phyloP scores from a whole-genome alignment of 1,284 basidiomycete species.

The Vanrija pseudolonga region DNA sequence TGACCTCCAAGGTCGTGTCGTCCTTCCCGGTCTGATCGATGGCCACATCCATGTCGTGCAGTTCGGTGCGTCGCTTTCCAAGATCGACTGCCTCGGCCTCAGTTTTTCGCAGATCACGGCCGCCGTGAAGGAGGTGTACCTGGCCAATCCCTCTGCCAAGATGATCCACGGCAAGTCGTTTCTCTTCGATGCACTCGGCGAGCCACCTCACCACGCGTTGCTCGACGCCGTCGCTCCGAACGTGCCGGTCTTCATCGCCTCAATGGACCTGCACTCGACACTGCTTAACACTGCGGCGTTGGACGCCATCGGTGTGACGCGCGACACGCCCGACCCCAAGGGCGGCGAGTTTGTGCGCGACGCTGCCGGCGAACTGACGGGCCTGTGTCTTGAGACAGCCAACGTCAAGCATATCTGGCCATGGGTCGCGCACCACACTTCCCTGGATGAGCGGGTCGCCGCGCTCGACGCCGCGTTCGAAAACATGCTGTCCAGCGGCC shows the following conservation, averaged over 20 bases:
- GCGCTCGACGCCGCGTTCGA: conserved; percentile 18
- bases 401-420: conserved; percentile 28
- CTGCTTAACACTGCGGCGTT: conserved; percentile 31
- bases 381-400: conserved; percentile 26
- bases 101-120: conserved; percentile 17
- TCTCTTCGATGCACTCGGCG: conserved; percentile 22
- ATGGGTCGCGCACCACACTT: conserved; percentile 18
- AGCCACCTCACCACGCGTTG: conserved; percentile 10
- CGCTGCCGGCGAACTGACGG: conserved; percentile 22
- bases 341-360: conserved; percentile 31
- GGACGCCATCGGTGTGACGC: conserved; percentile 22
- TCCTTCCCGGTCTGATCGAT: conserved; percentile 33
- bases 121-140: background rate
- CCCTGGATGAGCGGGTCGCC: conserved; percentile 15
- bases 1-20: conserved; percentile 21
- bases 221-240: conserved; percentile 26
- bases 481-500: conserved; percentile 23
- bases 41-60: conserved; percentile 31
- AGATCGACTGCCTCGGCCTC: conserved; percentile 8
- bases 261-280: conserved; percentile 28
- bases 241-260: conserved; percentile 33
- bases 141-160: conserved; percentile 10
- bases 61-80: conserved; percentile 22
- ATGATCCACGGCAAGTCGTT: conserved; percentile 22
- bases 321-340: conserved; percentile 14